Evolutionary conservation across 352 stramenopile genomes (phyloP), one percentile per base, ranked within the genome.

Genomic region (Globisporangium echinulatum): DNA sequence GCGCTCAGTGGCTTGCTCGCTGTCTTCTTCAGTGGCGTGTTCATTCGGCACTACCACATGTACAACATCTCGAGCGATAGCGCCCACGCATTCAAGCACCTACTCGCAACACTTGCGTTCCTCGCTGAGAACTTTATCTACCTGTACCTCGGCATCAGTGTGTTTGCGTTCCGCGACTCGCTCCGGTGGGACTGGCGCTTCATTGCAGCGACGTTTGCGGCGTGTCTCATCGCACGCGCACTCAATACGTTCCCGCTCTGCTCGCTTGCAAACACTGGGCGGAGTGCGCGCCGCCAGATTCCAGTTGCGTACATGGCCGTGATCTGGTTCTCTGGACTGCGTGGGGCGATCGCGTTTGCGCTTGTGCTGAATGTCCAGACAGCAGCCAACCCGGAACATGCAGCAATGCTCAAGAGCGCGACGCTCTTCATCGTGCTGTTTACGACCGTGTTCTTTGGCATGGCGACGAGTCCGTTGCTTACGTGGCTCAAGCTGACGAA

Each of bases 281-380:
- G 67, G 9, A 57, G 54, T 8, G 56, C 49, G n/a, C 47, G 52
- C 17, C 57, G 49, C 5, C 56, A 62, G 54, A 80, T 80, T 46
- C 71, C 71, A 19, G 58, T 72, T 15, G 59, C 49, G 50, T 68
- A 75, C 58, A 72, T 75, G 69, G 13, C 75, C 37, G 67, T 75
- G 51, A 77, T 96, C 52, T 96, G 81, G 79, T 94, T 95, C 62
- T 80, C 81, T 10, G 88, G 88, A 7, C 69, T 96, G 9, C 77
- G 88, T 36, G 88, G 88, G 15, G 64, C 88, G 44, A 82, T 97
- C 36, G 83, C 87, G 10, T 97, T 92, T 60, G 82, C 85, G 14
- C 77, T 87, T 33, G 66, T 63, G 37, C 58, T 78, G 5, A 79
- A 76, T 49, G 63, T 75, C 7, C 49, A 62, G 37, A 72, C 56